Conservation (phyloP, 169 alveolate genomes). For the Blepharisma undulans region DNA sequence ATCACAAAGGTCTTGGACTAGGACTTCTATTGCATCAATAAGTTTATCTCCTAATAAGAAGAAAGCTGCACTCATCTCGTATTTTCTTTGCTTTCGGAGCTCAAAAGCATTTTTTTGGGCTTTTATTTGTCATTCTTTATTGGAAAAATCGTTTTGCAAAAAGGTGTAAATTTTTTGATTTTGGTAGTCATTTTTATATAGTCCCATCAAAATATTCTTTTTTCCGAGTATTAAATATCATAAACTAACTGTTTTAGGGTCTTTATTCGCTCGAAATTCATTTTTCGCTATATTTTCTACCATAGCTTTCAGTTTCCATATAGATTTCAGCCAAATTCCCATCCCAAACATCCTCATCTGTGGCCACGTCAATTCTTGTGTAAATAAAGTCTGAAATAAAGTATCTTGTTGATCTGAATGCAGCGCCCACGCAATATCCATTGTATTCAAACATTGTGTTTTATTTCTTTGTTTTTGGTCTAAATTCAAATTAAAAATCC, state of each 20-base stretch:
- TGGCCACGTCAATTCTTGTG: neutral
- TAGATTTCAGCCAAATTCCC: constrained; percentile 24
- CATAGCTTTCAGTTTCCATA: neutral
- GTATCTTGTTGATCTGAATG: constrained; percentile 30
- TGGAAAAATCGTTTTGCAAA: neutral
- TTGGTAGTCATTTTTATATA: neutral
- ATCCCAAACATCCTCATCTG: constrained; percentile 15
- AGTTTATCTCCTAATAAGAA: neutral
- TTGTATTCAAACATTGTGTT: neutral
- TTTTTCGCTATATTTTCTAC: constrained; percentile 4
- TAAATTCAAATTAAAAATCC: neutral
- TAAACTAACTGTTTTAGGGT: neutral
- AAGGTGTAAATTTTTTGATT: neutral
- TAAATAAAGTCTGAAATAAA: neutral
- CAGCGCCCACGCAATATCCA: constrained; percentile 25
- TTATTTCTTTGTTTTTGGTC: neutral
- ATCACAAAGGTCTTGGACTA: neutral
- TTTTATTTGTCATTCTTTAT: constrained; percentile 6
- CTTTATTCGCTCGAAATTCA: constrained; percentile 1
- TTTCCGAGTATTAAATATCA: constrained; percentile 16
- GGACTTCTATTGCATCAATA: neutral
- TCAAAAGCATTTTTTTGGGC: constrained; percentile 41
- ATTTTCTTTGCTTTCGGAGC: constrained; percentile 2
- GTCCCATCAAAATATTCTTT: neutral
- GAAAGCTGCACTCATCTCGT: constrained; percentile 22